Conservation (phyloP, 2,329 filamentous ascomycete genomes). For the Epichloe aotearoae region DNA sequence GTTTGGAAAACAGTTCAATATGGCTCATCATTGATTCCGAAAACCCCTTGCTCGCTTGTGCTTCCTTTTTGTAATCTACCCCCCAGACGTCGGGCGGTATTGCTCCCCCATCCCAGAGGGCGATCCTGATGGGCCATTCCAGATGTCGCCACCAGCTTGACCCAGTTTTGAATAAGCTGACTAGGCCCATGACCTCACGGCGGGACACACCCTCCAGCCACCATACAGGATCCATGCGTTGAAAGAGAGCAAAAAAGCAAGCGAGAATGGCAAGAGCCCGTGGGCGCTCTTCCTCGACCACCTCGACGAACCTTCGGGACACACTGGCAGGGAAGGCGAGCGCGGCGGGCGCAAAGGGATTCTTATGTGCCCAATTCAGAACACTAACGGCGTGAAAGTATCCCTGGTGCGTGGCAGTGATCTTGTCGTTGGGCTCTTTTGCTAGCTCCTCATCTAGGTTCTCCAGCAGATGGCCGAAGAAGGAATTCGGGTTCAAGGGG, state of each 20-base stretch:
- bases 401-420: conserved; percentile 30
- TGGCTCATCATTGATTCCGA: conserved; percentile 25
- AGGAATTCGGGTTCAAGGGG: conserved; percentile 35
- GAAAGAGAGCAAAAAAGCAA: conserved; percentile 53
- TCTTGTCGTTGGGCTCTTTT: conserved; percentile 17
- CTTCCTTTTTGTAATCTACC: conserved; percentile 32
- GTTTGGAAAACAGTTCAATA: conserved; percentile 26
- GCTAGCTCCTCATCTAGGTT: conserved; percentile 43
- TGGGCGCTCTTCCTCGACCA: conserved; percentile 44
- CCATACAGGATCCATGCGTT: conserved; percentile 50
- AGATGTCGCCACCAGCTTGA: conserved; percentile 49
- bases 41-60: conserved; percentile 20
- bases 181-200: conserved; percentile 51
- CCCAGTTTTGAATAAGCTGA: conserved; percentile 43
- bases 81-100: conserved; percentile 47
- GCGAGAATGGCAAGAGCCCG: conserved; percentile 51
- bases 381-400: conserved; percentile 54
- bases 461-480: conserved; percentile 47
- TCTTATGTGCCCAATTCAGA: conserved; percentile 52
- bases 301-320: conserved; percentile 45
- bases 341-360: conserved; percentile 43
- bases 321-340: conserved; percentile 53
- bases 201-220: conserved; percentile 56
- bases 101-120: conserved; percentile 38
- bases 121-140: conserved; percentile 47